Percentiles rank a stretch among this genome's conserved stretches.
Evolutionary conservation across 441 rosid species (phyloP).

Genomic region (Viola pubescens): DNA sequence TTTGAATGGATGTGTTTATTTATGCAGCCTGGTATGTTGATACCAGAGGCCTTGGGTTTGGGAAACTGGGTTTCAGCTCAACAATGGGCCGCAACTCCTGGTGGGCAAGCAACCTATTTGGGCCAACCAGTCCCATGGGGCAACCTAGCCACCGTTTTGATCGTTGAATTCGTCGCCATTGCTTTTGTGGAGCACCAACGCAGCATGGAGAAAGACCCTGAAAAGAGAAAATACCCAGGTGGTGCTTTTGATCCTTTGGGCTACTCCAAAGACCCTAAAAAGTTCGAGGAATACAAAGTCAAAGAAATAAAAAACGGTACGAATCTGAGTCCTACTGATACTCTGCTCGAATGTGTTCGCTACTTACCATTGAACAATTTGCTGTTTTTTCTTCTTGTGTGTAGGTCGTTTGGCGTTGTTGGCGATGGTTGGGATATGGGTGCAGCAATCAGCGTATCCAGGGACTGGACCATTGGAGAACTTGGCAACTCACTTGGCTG

Average conservation of each 20-base stretch:
- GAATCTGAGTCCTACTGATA: no score
- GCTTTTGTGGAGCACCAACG: slow-evolving; percentile 96
- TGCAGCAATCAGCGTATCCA: slow-evolving; percentile 93
- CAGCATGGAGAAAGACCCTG: slow-evolving; percentile 97
- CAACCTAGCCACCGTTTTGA: slow-evolving; percentile 76
- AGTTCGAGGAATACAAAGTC: slow-evolving; percentile 82
- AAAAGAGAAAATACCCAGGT: slow-evolving; percentile 95
- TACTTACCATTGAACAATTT: background rate
- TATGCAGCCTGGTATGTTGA: slow-evolving; percentile 77
- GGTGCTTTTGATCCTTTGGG: slow-evolving; percentile 99
- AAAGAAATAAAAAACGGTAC: slow-evolving; percentile 69
- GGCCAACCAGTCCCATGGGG: slow-evolving; percentile 99
- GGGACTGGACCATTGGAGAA: slow-evolving; percentile 99
- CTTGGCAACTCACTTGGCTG: slow-evolving; percentile 87
- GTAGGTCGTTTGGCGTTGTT: slow-evolving; percentile 79
- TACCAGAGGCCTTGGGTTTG: slow-evolving; percentile 86
- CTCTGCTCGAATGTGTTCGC: background rate
- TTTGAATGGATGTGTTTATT: background rate
- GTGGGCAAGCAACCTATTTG: slow-evolving; percentile 94
- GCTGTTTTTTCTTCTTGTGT: background rate
- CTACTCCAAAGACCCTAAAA: slow-evolving; percentile 87
- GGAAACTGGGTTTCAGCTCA: slow-evolving; percentile 99
- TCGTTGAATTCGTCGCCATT: slow-evolving; percentile 75
- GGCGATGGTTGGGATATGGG: slow-evolving; percentile 91
- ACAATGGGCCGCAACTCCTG: slow-evolving; percentile 92